Percentiles rank a stretch among this genome's conserved stretches.
Conservation (phyloP, 768 basidiomycete genomes). For the Lentinula detonsa region DNA sequence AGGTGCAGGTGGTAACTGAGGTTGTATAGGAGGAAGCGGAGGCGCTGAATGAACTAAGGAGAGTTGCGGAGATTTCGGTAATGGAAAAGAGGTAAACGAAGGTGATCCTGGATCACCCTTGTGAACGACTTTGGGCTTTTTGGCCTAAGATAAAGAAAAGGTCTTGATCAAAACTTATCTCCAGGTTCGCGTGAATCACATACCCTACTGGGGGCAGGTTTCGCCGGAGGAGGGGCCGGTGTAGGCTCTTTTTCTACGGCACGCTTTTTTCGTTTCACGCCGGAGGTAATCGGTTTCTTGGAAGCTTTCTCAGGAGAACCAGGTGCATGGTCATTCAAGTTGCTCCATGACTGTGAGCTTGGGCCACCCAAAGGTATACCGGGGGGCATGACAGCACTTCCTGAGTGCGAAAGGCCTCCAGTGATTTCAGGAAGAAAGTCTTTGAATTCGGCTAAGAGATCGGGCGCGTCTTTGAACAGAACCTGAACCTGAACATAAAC, state of each 20-base stretch:
- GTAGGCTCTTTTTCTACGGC: slow-evolving; percentile 63
- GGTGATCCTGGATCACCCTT: slow-evolving; percentile 53
- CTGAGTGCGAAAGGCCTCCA: slow-evolving; percentile 30
- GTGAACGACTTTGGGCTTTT: slow-evolving; percentile 59
- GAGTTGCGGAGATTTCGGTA: slow-evolving; percentile 36
- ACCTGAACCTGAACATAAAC: slow-evolving; percentile 77
- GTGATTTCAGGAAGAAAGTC: slow-evolving; percentile 70
- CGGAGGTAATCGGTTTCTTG: slow-evolving; percentile 37
- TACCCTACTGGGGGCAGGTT: slow-evolving; percentile 43
- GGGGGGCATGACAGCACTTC: slow-evolving; percentile 44
- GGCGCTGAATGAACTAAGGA: slow-evolving; percentile 24
- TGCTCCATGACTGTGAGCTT: slow-evolving; percentile 26
- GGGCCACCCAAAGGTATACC: slow-evolving; percentile 22
- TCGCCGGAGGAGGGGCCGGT: slow-evolving; percentile 43
- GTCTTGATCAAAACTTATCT: too few species aligned
- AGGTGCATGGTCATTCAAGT: slow-evolving; percentile 27
- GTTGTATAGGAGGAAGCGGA: slow-evolving; percentile 12
- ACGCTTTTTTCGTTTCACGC: slow-evolving; percentile 56
- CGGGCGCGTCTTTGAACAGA: slow-evolving; percentile 77
- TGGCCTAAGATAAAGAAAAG: slow-evolving; percentile 33
- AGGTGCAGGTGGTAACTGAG: slow-evolving; percentile 19
- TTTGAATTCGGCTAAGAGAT: slow-evolving; percentile 76
- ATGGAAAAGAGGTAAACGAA: slow-evolving; percentile 43
- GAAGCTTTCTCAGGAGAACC: slow-evolving; percentile 30
- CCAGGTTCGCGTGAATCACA: slow-evolving; percentile 12